Evolutionary conservation across 2,329 filamentous ascomycete species (phyloP), one percentile per base, ranked within the genome.

Genomic region (Emericellopsis atlantica): DNA sequence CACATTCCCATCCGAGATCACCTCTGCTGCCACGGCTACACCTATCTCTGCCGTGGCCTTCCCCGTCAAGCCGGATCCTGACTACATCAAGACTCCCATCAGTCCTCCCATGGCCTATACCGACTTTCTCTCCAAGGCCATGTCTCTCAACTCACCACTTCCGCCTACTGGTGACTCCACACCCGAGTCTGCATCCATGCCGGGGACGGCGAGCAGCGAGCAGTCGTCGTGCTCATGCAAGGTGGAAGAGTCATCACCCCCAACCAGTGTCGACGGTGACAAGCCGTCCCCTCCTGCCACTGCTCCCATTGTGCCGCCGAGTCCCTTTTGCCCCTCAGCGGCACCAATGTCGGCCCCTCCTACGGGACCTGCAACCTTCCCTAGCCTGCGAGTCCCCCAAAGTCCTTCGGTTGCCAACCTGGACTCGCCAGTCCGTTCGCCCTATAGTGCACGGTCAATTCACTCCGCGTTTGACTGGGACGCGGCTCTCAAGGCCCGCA

Each of bases 51-150:
- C 60, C 43, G 54, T 60, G 43, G 61, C 55, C 26, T 61, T 60
- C 44, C 50, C 54, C 34, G 61, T 55, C 47, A 62, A 61, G 46
- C 60, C 64, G 8, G 65, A 62, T 29, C 57, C 65, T 7, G 67
- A 68, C 43, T 70, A 74, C 51, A 75, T 89, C 67, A 90, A 89
- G 64, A 95, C 89, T 5, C 89, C 89, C 38, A 94, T 96, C 59
- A 93, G 84, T 40, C 90, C 90, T 40, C 90, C 90, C 4, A 70
- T 76, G 18, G 89, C 90, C 43, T 96, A 96, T 58, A 82, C 86
- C 49, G 88, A 96, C 55, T 96, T 95, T 56, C 79, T 96, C 47
- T 55, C 59, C 40, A 90, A 88, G 64, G 79, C 81, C 45, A 78
- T 93, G 63, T 81, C 81, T 15, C 69, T 88, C 44, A 76, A 79